A percentile compares a stretch with the other conserved stretches of the same genome.
phyloP scores from a whole-genome alignment of 2,329 filamentous ascomycete species.

The Sarocladiaceae sp. region DNA sequence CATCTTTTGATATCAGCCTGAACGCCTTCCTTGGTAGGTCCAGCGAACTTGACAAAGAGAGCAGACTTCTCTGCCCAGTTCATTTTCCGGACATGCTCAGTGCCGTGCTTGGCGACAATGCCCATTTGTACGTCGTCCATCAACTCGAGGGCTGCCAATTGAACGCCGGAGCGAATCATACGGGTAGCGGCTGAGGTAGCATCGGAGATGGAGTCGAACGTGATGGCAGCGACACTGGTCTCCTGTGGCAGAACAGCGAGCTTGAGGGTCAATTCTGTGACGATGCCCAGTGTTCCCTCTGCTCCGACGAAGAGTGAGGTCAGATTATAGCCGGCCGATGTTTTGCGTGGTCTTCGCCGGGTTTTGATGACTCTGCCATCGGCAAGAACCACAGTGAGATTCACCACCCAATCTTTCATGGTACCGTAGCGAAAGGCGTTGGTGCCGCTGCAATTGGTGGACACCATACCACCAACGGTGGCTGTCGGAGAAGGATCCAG shows the following conservation, averaged over 20 bases:
- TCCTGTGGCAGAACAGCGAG: slow-evolving; percentile 65
- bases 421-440: slow-evolving; percentile 81
- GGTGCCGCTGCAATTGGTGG: slow-evolving; percentile 59
- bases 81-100: slow-evolving; percentile 34
- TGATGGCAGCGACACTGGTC: slow-evolving; percentile 60
- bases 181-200: slow-evolving; percentile 65
- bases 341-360: slow-evolving; percentile 68
- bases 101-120: slow-evolving; percentile 43
- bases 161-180: slow-evolving; percentile 66
- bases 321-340: slow-evolving; percentile 74
- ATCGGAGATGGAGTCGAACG: slow-evolving; percentile 41
- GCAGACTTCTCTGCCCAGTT: slow-evolving; percentile 58
- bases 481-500: slow-evolving; percentile 79
- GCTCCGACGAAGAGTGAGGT: slow-evolving; percentile 73
- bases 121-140: slow-evolving; percentile 73
- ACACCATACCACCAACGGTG: slow-evolving; percentile 76
- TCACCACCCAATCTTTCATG: slow-evolving; percentile 82
- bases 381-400: slow-evolving; percentile 72
- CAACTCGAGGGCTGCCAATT: slow-evolving; percentile 72
- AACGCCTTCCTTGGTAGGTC: slow-evolving; percentile 40
- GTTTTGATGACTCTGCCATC: slow-evolving; percentile 78
- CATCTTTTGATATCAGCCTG: slow-evolving; percentile 22
- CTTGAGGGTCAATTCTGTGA: slow-evolving; percentile 73
- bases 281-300: slow-evolving; percentile 75
- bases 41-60: slow-evolving; percentile 66